A percentile compares a stretch with the other conserved stretches of the same genome.
phyloP scores from a whole-genome alignment of 345 rosid species.

The Eucalyptus camaldulensis region DNA sequence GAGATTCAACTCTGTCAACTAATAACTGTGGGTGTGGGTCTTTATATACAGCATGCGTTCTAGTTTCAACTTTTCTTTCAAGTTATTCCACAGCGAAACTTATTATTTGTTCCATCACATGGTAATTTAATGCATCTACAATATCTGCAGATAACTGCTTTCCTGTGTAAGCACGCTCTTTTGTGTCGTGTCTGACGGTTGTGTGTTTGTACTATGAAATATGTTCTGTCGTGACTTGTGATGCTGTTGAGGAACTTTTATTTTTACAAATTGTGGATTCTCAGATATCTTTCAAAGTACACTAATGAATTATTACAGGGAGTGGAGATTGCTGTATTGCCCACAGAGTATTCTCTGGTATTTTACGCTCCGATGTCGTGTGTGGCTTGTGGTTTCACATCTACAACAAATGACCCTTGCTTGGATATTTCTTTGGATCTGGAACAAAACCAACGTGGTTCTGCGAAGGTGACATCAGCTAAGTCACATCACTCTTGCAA shows the following conservation, averaged over 20 bases:
- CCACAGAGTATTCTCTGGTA: constrained; percentile 87
- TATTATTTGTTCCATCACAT: neutral
- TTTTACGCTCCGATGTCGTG: constrained; percentile 78
- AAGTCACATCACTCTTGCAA: constrained; percentile 23
- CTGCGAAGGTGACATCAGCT: constrained; percentile 9
- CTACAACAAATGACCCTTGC: constrained; percentile 84
- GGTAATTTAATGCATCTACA: neutral
- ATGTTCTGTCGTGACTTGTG: neutral
- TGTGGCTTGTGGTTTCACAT: constrained; percentile 70
- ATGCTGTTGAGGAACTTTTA: neutral
- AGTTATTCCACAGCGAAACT: neutral
- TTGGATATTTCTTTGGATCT: constrained; percentile 78
- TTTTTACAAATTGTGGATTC: neutral
- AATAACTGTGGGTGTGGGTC: neutral
- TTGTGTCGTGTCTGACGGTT: constrained; percentile 20
- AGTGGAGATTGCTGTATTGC: constrained; percentile 65
- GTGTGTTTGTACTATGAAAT: constrained; percentile 31
- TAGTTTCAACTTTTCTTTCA: neutral
- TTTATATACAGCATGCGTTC: neutral
- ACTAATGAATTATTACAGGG: constrained; percentile 12
- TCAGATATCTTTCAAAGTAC: constrained; percentile 31
- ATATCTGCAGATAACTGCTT: neutral
- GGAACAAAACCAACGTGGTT: constrained; percentile 22
- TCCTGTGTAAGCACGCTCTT: constrained; percentile 15
- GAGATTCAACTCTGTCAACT: no score